phyloP scores from a whole-genome alignment of 2,329 filamentous ascomycete species.

The Epichloe sylvatica region DNA sequence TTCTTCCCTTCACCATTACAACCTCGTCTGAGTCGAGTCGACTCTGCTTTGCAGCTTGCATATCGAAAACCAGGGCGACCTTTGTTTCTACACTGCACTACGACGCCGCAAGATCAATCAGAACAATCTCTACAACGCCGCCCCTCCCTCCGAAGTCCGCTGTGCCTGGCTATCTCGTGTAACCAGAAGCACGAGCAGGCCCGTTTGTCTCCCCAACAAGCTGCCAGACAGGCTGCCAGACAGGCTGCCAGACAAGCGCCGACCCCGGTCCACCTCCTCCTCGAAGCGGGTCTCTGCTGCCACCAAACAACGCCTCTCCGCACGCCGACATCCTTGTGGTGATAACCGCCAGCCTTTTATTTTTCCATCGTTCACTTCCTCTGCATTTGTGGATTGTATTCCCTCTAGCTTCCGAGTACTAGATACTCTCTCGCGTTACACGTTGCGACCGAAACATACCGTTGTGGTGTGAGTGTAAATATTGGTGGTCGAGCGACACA shows the following conservation, averaged over 20 bases:
- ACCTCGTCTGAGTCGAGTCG: not conserved
- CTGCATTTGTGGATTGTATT: constrained; percentile 4
- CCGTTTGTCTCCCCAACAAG: constrained; percentile 1
- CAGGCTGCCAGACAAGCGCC: constrained; percentile 4
- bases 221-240: not conserved
- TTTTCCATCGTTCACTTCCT: constrained; percentile 7
- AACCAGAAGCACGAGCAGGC: constrained; percentile 3
- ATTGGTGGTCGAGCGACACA: not conserved
- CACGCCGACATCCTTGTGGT: constrained; percentile 1
- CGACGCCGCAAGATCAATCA: not conserved
- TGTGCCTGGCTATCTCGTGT: constrained; percentile 1
- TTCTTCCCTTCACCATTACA: not conserved
- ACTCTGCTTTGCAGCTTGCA: not conserved
- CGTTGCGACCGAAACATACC: constrained; percentile 19
- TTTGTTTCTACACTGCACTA: not conserved
- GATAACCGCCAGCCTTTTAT: constrained; percentile 2
- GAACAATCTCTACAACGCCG: not conserved
- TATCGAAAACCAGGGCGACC: not conserved
- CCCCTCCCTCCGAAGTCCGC: not conserved
- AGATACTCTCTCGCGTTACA: constrained; percentile 7
- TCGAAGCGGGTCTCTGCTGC: constrained; percentile 2
- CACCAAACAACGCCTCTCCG: constrained; percentile 1
- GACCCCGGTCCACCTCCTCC: constrained; percentile 4
- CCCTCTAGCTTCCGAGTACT: no score
- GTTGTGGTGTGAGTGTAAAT: constrained; percentile 5